These are phyloP conservation scores for Boletus bicolor DNA, from an alignment of 768 basidiomycete genomes.

Conservation along the genomic window DNA sequence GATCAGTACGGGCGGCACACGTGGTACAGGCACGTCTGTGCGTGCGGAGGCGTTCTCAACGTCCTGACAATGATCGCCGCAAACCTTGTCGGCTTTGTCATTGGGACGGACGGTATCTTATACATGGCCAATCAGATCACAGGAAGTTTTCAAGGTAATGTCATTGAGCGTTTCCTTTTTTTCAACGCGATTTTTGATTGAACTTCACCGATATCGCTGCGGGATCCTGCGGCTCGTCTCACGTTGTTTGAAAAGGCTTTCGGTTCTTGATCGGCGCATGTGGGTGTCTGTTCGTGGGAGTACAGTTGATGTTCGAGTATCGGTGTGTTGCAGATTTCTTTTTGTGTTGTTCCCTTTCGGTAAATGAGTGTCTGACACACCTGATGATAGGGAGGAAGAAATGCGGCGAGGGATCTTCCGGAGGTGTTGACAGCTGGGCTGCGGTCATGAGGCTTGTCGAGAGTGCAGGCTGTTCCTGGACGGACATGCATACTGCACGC, in stretches of 20 bases:
- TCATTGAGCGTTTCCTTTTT: neutral
- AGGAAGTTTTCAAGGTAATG: slow-evolving; percentile 62
- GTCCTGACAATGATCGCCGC: slow-evolving; percentile 87
- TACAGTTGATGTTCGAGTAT: slow-evolving; percentile 96
- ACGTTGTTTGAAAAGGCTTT: slow-evolving; percentile 44
- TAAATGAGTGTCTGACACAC: slow-evolving; percentile 1
- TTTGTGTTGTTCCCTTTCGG: neutral
- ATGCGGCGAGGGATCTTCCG: slow-evolving; percentile 58
- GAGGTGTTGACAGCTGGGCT: slow-evolving; percentile 36
- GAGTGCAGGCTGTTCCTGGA: neutral
- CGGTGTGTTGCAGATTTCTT: slow-evolving; percentile 46
- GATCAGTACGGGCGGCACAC: slow-evolving; percentile 56
- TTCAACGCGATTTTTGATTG: neutral
- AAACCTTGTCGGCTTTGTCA: slow-evolving; percentile 93
- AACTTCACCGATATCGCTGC: neutral
- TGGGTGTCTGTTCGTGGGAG: slow-evolving; percentile 70
- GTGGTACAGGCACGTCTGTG: slow-evolving; percentile 90
- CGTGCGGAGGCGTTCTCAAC: slow-evolving; percentile 78
- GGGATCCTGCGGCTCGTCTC: neutral
- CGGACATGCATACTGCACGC: neutral
- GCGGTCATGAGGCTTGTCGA: neutral
- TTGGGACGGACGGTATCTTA: slow-evolving; percentile 76
- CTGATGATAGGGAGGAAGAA: slow-evolving; percentile 62
- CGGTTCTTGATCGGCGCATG: slow-evolving; percentile 60
- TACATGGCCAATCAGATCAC: slow-evolving; percentile 64